A percentile compares a stretch with the other conserved stretches of the same genome.
These are phyloP conservation scores for Cenchrus americanus DNA, from an alignment of 176 grass and related monocot species.

Conservation along the genomic window DNA sequence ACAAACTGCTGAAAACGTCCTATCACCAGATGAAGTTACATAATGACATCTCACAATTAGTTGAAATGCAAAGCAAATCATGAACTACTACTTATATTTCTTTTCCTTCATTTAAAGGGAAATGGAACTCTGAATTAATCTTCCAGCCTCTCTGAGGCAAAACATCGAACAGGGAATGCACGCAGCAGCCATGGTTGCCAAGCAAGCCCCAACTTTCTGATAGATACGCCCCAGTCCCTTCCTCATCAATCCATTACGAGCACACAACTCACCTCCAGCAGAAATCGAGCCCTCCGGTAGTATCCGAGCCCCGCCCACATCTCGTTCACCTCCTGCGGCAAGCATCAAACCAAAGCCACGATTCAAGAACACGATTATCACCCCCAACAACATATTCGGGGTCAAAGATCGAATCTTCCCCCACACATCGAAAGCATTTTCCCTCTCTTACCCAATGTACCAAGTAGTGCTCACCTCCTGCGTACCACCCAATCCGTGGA, in stretches of 20 bases:
- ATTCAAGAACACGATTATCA: neutral
- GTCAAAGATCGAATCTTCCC: constrained; percentile 6
- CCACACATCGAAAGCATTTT: neutral
- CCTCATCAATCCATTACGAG: neutral
- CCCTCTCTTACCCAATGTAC: neutral
- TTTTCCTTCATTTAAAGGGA: neutral
- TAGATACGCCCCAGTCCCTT: too few relatives aligned
- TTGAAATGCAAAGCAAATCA: neutral
- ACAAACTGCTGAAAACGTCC: neutral
- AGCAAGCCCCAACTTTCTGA: neutral
- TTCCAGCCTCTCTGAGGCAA: constrained; percentile 15
- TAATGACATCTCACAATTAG: neutral
- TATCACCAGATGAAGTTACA: neutral
- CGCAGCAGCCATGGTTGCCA: neutral
- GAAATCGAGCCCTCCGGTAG: constrained; percentile 91
- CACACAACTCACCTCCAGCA: constrained; percentile 68
- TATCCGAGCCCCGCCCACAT: constrained; percentile 97
- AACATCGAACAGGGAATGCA: constrained; percentile 25
- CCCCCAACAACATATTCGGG: neutral
- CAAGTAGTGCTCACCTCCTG: constrained; percentile 64
- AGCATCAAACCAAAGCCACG: constrained; percentile 16
- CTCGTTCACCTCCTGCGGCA: constrained; percentile 89
- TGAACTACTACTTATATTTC: neutral
- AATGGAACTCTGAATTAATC: neutral
- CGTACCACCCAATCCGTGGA: too few relatives aligned